Conservation (phyloP, 2,329 filamentous ascomycete species). For the Seiridium cupressi region DNA sequence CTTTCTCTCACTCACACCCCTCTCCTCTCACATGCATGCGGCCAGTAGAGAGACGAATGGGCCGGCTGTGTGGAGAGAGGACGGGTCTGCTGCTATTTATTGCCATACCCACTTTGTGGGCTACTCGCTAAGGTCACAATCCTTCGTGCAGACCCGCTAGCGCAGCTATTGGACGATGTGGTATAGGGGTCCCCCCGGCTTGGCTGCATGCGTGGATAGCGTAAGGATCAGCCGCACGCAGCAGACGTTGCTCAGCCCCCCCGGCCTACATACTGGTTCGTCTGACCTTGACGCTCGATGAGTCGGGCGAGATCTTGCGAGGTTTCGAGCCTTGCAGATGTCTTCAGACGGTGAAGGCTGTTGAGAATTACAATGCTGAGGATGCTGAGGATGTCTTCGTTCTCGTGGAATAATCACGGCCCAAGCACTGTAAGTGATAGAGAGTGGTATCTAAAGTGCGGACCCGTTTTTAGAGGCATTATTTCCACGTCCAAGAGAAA, state of each 20-base stretch:
- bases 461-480: not conserved
- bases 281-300: not conserved
- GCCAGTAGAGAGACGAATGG: too few species aligned
- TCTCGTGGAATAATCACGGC: too few species aligned
- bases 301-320: too few species aligned
- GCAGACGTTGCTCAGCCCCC: not conserved
- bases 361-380: too few species aligned
- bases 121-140: not conserved
- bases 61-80: not conserved
- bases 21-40: too few species aligned
- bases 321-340: too few species aligned
- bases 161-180: not conserved
- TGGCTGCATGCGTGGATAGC: not conserved
- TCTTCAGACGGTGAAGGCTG: too few species aligned
- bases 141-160: not conserved
- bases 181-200: not conserved
- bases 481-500: not conserved
- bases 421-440: not conserved
- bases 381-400: too few species aligned
- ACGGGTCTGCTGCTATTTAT: not conserved
- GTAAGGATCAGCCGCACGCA: not conserved
- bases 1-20: too few species aligned
- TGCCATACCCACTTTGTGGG: not conserved
- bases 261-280: not conserved
- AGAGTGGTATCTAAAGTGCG: too few species aligned